These are phyloP conservation scores for Cucumis melo DNA, from an alignment of 306 rosid genomes.

Conservation along the genomic window DNA sequence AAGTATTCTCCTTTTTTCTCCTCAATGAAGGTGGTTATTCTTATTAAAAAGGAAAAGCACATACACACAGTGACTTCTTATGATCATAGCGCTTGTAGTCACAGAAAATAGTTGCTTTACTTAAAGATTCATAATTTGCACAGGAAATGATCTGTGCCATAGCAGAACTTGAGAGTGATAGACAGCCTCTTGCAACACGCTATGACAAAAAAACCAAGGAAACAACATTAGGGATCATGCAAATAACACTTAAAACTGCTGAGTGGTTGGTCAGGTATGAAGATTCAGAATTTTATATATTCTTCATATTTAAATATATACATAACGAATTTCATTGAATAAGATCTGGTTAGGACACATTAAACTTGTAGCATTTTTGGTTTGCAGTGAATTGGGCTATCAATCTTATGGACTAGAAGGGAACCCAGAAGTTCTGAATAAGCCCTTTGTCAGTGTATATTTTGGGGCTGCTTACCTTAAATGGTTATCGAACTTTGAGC, in stretches of 20 bases:
- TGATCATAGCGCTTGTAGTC: not conserved
- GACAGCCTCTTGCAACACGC: slow-evolving; percentile 45
- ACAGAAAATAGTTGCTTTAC: not conserved
- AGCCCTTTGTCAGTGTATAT: slow-evolving; percentile 56
- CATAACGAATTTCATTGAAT: not conserved
- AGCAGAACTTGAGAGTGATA: slow-evolving; percentile 80
- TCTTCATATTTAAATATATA: not conserved
- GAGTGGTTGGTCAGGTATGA: slow-evolving; percentile 55
- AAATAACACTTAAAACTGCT: slow-evolving; percentile 35
- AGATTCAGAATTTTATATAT: not conserved
- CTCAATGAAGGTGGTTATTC: no score
- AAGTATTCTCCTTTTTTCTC: no score
- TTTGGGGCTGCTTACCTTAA: slow-evolving; percentile 73
- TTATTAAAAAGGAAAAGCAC: no score
- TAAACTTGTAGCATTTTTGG: slow-evolving; percentile 14
- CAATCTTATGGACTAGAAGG: slow-evolving; percentile 24
- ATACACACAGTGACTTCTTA: not conserved
- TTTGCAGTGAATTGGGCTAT: slow-evolving; percentile 51
- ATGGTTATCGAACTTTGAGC: slow-evolving; percentile 50
- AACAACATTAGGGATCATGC: slow-evolving; percentile 59
- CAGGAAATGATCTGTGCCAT: slow-evolving; percentile 75
- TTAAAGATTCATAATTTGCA: not conserved
- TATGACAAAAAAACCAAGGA: slow-evolving; percentile 33
- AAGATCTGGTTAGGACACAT: not conserved
- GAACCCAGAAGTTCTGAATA: slow-evolving; percentile 26